Evolutionary conservation across 1,284 basidiomycete genomes (phyloP).

Genomic region (Ceratobasidium sp.): DNA sequence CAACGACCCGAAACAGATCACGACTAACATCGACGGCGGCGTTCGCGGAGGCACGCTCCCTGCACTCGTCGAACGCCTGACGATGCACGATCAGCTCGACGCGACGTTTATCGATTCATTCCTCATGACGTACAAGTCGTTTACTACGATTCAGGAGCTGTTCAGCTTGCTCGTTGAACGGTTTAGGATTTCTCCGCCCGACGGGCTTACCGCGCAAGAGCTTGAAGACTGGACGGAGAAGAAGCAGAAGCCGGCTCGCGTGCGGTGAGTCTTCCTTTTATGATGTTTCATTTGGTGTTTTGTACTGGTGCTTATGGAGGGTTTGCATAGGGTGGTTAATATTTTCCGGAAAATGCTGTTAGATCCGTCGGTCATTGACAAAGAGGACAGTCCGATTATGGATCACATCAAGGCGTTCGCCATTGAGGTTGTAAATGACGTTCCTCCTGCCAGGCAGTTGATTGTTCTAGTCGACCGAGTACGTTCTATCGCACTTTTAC

Average conservation of each 20-base stretch:
- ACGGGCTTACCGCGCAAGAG: constrained; percentile 75
- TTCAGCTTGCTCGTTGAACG: constrained; percentile 89
- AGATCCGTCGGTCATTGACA: constrained; percentile 85
- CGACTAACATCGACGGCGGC: constrained; percentile 85
- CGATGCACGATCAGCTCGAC: constrained; percentile 89
- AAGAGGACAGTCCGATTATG: constrained; percentile 83
- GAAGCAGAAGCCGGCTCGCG: constrained; percentile 91
- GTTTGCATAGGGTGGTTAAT: constrained; percentile 76
- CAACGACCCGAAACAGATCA: constrained; percentile 77
- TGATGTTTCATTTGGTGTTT: neutral
- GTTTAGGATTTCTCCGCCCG: constrained; percentile 85
- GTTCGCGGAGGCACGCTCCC: constrained; percentile 90
- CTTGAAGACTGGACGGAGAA: constrained; percentile 85
- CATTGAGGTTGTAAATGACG: constrained; percentile 68
- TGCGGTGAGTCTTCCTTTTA: constrained; percentile 71
- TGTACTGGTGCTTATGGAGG: constrained; percentile 17
- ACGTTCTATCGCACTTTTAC: constrained; percentile 65
- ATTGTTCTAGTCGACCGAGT: constrained; percentile 80
- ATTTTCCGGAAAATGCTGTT: constrained; percentile 85
- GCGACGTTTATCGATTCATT: constrained; percentile 91
- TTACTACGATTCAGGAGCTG: constrained; percentile 88
- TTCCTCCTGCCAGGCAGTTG: constrained; percentile 82
- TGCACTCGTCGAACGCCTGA: constrained; percentile 90
- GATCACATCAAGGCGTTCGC: constrained; percentile 85
- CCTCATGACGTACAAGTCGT: constrained; percentile 97